Percentiles rank a stretch among this genome's conserved stretches.
phyloP scores from a whole-genome alignment of 495 filamentous ascomycete species.

The Neurospora pannonica region DNA sequence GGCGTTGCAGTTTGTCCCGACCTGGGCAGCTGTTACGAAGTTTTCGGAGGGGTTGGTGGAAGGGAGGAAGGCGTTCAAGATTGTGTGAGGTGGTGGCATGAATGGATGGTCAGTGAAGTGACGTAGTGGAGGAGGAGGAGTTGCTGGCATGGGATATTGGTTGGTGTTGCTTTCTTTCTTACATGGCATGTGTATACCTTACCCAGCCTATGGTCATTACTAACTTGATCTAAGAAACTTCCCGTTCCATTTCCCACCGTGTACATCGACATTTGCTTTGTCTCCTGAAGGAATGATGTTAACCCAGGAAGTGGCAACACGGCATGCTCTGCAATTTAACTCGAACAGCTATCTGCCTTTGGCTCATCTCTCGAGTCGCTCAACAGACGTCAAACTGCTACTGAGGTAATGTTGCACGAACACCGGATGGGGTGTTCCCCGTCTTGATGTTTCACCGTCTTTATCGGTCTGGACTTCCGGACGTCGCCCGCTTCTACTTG shows the following conservation, averaged over 20 bases:
- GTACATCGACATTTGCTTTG: neutral
- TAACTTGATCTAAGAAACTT: neutral
- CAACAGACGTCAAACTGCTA: neutral
- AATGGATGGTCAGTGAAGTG: neutral
- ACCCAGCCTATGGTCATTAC: neutral
- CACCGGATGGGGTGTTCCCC: neutral
- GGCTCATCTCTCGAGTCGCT: neutral
- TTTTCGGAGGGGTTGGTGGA: conserved; percentile 72
- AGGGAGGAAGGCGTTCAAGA: conserved; percentile 40
- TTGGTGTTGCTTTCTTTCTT: neutral
- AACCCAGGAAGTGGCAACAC: neutral
- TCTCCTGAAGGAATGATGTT: neutral
- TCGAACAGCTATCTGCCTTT: neutral
- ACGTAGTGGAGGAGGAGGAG: neutral
- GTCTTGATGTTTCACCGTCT: neutral
- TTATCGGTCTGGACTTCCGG: neutral
- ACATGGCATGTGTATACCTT: neutral
- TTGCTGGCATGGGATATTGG: neutral
- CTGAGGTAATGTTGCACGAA: neutral
- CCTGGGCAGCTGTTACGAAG: conserved; percentile 72
- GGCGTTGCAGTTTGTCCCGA: conserved; percentile 60
- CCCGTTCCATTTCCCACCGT: neutral
- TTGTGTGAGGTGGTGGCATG: conserved; percentile 7
- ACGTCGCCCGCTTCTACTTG: neutral
- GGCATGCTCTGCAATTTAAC: neutral